Conservation (phyloP, 1,139 yeast genomes). For the Yamadazyma aaseri region DNA sequence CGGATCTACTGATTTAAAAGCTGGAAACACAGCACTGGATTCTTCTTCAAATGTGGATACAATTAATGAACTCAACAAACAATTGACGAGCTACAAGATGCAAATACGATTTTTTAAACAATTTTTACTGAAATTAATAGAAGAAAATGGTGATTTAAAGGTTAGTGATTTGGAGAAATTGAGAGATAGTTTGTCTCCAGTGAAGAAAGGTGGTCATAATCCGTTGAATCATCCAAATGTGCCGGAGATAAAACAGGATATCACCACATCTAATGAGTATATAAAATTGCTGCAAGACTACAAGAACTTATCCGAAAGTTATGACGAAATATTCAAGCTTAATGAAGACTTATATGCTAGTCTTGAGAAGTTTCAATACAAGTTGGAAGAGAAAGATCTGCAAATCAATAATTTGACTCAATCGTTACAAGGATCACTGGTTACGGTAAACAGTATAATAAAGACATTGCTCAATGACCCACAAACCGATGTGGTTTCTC, state of each 20-base stretch:
- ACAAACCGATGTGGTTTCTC: conserved; percentile 18
- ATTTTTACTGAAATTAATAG: conserved; percentile 39
- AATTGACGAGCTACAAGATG: conserved; percentile 42
- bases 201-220: conserved; percentile 6
- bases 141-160: conserved; percentile 20
- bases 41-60: conserved; percentile 10
- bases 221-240: conserved; percentile 1
- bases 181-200: conserved; percentile 18
- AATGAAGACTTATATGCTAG: conserved; percentile 41
- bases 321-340: conserved; percentile 35
- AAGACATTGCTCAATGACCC: conserved; percentile 21
- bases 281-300: conserved; percentile 16
- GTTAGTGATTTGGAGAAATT: conserved; percentile 24
- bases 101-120: conserved; percentile 44
- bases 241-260: conserved; percentile 7
- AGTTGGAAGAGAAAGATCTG: conserved; percentile 26
- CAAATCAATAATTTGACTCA: conserved; percentile 17
- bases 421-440: conserved; percentile 18
- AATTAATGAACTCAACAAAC: conserved; percentile 25
- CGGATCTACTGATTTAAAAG: conserved; percentile 5
- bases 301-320: conserved; percentile 24
- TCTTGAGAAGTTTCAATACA: conserved; percentile 35
- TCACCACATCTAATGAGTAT: neutral
- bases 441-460: conserved; percentile 23
- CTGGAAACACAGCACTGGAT: conserved; percentile 6